These are phyloP conservation scores for Cercis canadensis DNA, from an alignment of 306 rosid genomes.

Conservation along the genomic window DNA sequence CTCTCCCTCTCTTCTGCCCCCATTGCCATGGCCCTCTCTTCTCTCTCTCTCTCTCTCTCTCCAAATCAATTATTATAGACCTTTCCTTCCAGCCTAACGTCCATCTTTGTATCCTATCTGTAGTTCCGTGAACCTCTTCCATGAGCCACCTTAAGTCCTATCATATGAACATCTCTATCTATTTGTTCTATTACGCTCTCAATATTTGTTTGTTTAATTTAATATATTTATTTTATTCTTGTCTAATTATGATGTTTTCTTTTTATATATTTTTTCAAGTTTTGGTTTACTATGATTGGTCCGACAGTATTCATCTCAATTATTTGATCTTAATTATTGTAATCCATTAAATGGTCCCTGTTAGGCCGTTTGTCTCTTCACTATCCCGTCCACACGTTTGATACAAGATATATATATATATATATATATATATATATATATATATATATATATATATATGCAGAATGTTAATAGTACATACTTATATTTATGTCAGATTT, in stretches of 20 bases:
- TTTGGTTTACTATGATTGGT: slow-evolving; percentile 42
- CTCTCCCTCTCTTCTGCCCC: too few relatives aligned
- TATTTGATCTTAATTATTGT: slow-evolving; percentile 52
- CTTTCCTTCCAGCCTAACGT: slow-evolving; percentile 31
- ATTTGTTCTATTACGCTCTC: too few relatives aligned
- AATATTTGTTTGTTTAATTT: too few relatives aligned
- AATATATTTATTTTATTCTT: too few relatives aligned
- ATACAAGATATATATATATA: slow-evolving; percentile 20
- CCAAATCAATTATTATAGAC: slow-evolving; percentile 35
- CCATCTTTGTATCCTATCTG: slow-evolving; percentile 18
- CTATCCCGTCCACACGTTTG: slow-evolving; percentile 40
- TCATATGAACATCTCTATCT: too few relatives aligned
- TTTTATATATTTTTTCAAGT: slow-evolving; percentile 8
- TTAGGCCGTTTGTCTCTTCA: slow-evolving; percentile 56
- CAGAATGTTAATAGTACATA: not conserved
- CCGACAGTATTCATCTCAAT: slow-evolving; percentile 54
- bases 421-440: slow-evolving; percentile 12
- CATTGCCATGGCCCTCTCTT: too few relatives aligned
- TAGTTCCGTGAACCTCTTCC: too few relatives aligned
- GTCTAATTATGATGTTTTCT: not conserved
- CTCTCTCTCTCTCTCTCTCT: slow-evolving; percentile 37
- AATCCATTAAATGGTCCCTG: slow-evolving; percentile 47
- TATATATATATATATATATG: slow-evolving; percentile 9
- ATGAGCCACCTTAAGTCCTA: too few relatives aligned
- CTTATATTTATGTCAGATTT: slow-evolving; percentile 25